These are phyloP conservation scores for Fagopyrum homotropicum DNA, from an alignment of 148 eudicot genomes.

Conservation along the genomic window DNA sequence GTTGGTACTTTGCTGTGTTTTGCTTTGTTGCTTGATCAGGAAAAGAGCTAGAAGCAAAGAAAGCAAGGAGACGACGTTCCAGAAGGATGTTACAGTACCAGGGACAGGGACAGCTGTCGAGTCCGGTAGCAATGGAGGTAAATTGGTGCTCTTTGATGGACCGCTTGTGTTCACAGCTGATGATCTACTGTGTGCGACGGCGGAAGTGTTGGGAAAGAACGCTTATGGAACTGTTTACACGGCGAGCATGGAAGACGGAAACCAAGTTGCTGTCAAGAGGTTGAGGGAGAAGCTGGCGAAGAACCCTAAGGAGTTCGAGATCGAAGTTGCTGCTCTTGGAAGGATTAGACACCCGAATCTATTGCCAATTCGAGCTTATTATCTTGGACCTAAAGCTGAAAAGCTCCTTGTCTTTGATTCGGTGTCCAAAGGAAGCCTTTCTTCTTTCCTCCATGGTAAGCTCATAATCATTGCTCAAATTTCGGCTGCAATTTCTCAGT, in stretches of 20 bases:
- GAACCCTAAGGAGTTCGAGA: slow-evolving; percentile 78
- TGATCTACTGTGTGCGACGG: slow-evolving; percentile 82
- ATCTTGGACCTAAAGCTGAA: slow-evolving; percentile 89
- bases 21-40: slow-evolving; percentile 59
- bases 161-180: slow-evolving; percentile 82
- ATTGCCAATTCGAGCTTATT: slow-evolving; percentile 78
- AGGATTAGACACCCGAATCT: slow-evolving; percentile 68
- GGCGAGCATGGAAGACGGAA: slow-evolving; percentile 80
- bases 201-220: slow-evolving; percentile 91
- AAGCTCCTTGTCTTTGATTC: slow-evolving; percentile 83
- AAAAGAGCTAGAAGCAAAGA: slow-evolving; percentile 33
- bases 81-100: slow-evolving; percentile 15
- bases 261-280: slow-evolving; percentile 85
- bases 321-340: slow-evolving; percentile 64
- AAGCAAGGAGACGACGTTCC: slow-evolving; percentile 16
- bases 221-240: slow-evolving; percentile 77
- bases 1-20: slow-evolving; percentile 49
- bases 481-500: too few relatives aligned
- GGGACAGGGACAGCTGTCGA: slow-evolving; percentile 11
- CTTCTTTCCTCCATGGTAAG: slow-evolving; percentile 84
- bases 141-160: slow-evolving; percentile 82
- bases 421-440: slow-evolving; percentile 75
- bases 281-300: slow-evolving; percentile 82
- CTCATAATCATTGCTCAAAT: neutral
- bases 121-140: slow-evolving; percentile 56